Evolutionary conservation across 2,329 filamentous ascomycete species (phyloP), one percentile per base, ranked within the genome.

Genomic region (Cercospora canescens): DNA sequence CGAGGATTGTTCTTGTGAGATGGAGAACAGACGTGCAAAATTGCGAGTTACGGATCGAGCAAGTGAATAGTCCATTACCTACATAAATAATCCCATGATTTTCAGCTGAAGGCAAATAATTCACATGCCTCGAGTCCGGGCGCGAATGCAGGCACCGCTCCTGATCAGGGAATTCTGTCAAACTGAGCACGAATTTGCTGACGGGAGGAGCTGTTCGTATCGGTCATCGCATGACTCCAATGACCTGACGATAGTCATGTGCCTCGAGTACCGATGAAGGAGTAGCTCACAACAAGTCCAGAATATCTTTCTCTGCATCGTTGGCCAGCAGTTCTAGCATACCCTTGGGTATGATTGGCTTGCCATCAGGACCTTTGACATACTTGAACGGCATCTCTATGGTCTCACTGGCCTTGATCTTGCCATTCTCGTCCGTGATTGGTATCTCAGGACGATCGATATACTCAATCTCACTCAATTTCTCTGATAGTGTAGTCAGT

Each of bases 321-420:
- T 93, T 91, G 76, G 92, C 91, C 75, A 99, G 97, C 74, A 99
- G 81, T 34, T 97, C 93, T 62, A 95, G 81, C 95, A 99, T 99
- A 30, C 94, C 95, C 93, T 91, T 86, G 24, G 95, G 95, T 93
- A 99, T 97, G 65, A 97, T 89, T 1, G 94, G 92, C 71, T 92
- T 84, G 52, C 91, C 93, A 50, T 73, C 67, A 11, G 87, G 81
- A 60, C 86, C 89, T 76, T 87, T 90, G 59, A 99, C 94, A 77
- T 99, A 99, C 72, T 95, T 92, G 80, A 99, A 99, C 0, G 95
- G 95, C 95, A 99, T 98, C 79, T 97, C 86, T 0, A 94, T 97
- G 78, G 91, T 95, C 81, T 99, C 95, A 75, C 96, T 90, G 77
- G 72, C 66, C 16, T 67, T 66, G 21, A 67, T 39, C n/a, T 69